Evolutionary conservation across 129 eudicot genomes (phyloP).

Genomic region (Solidago caesia): DNA sequence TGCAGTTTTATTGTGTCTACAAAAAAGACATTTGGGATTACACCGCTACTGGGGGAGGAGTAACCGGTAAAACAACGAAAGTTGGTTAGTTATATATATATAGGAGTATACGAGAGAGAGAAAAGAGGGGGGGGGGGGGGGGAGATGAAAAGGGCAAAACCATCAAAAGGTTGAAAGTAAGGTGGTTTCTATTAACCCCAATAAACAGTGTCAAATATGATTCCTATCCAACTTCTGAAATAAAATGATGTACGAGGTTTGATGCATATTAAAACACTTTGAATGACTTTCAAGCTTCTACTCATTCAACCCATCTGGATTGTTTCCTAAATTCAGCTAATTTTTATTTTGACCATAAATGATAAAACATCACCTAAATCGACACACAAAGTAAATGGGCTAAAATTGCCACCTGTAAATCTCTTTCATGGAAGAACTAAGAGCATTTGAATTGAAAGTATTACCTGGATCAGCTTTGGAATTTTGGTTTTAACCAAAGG

Average conservation of each 20-base stretch:
- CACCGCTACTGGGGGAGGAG: too few relatives aligned
- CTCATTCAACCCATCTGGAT: neutral
- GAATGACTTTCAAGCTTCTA: neutral
- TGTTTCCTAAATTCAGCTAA: neutral
- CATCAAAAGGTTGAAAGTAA: neutral
- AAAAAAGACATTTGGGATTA: neutral
- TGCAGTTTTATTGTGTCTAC: neutral
- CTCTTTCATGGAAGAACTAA: neutral
- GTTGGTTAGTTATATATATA: constrained; percentile 2
- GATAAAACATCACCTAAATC: neutral
- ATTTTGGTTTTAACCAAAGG: constrained; percentile 88
- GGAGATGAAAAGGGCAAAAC: neutral
- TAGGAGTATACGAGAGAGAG: neutral
- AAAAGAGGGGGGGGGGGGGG: too few relatives aligned
- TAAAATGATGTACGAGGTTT: neutral
- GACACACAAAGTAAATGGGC: neutral
- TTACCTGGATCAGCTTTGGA: constrained; percentile 95
- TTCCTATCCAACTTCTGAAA: neutral
- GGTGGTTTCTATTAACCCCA: neutral
- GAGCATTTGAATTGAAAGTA: neutral
- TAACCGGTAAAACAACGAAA: neutral
- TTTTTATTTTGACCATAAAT: neutral
- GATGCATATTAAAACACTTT: constrained; percentile 1
- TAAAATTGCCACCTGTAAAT: neutral
- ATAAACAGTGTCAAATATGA: neutral